Conservation (phyloP, 352 stramenopile species). For the Phytophthora sansomeana region DNA sequence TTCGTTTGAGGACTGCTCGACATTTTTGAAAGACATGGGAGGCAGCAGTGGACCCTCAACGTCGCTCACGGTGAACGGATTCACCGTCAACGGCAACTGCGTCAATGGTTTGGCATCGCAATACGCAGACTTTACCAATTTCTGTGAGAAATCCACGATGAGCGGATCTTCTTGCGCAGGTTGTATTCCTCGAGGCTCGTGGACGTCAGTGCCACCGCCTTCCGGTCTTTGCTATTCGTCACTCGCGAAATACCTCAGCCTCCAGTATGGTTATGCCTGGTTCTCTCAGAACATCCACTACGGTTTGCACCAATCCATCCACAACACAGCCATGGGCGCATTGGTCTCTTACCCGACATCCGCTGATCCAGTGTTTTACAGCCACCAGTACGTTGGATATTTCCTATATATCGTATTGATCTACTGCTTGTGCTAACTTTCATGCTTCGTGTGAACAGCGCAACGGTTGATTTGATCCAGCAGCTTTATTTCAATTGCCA, state of each 20-base stretch:
- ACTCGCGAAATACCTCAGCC: constrained; percentile 53
- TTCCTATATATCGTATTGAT: not conserved
- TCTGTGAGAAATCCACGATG: constrained; percentile 60
- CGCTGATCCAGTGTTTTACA: constrained; percentile 81
- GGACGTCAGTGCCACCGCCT: constrained; percentile 49
- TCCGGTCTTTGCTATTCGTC: constrained; percentile 68
- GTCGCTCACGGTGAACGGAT: constrained; percentile 32
- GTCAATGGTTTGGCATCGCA: constrained; percentile 33
- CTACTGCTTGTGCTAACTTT: constrained; percentile 7
- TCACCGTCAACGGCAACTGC: constrained; percentile 34
- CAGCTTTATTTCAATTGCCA: constrained; percentile 78
- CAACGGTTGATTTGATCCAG: constrained; percentile 67
- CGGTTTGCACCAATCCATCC: constrained; percentile 71
- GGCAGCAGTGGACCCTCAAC: constrained; percentile 43
- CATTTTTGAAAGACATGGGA: constrained; percentile 70
- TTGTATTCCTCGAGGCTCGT: constrained; percentile 67
- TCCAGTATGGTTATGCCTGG: constrained; percentile 50
- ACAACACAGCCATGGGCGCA: constrained; percentile 56
- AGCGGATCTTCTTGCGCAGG: constrained; percentile 42
- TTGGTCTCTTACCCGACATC: constrained; percentile 59
- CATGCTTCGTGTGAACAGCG: constrained; percentile 30
- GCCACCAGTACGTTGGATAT: constrained; percentile 65
- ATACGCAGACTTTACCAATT: constrained; percentile 48
- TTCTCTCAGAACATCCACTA: constrained; percentile 73
- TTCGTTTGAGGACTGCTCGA: constrained; percentile 63